Evolutionary conservation across 768 basidiomycete genomes (phyloP), one percentile per base, ranked within the genome.

Genomic region (Kwoniella heveanensis): DNA sequence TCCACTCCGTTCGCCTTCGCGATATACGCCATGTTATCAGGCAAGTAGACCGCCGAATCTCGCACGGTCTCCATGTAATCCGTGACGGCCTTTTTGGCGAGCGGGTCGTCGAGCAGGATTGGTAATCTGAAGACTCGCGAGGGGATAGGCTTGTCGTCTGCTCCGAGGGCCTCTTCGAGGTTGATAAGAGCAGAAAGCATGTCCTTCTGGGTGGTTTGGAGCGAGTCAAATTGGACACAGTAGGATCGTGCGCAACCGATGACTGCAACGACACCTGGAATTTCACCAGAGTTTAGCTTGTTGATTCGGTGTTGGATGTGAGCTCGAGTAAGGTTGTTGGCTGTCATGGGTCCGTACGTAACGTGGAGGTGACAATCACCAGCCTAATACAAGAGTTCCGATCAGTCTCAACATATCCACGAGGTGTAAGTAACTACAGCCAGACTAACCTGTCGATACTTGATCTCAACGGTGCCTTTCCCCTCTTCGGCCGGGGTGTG

Each of bases 1-100:
- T 78, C 66, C 10, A 88, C 77, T 0, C 87, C 87, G 66, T 88
- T 88, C 48, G 87, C 88, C 39, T 79, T 80, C 0, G 86, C 86
- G 1, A 89, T 82, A 68, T 88, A 88, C 39, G 87, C 85, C 36
- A 88, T 79, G 67, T 90, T 89, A 72, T 85, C 86, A 0, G 88
- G 88, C 0, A 90, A 79, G 74, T 89, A 90, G 1, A 85, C 85
- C 0, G 88, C 87, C 54, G 83, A 83, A 51, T 83, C 81, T 10
- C 88, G 81, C 0, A 81, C 84, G 0, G 84, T 83, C 7, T 75
- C 78, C 84, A 85, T 86, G 73, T 90, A 75, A 22, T 84, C 82
- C 48, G 83, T 73, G 26, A 88, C 79, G 3, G 87, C 86, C 12
- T 85, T 85, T 9, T 80, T 80, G 62, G 74, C 84, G 84, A 86